Evolutionary conservation across 2,329 filamentous ascomycete species (phyloP), one percentile per base, ranked within the genome.

Genomic region (Trichoderma atrobrunneum): DNA sequence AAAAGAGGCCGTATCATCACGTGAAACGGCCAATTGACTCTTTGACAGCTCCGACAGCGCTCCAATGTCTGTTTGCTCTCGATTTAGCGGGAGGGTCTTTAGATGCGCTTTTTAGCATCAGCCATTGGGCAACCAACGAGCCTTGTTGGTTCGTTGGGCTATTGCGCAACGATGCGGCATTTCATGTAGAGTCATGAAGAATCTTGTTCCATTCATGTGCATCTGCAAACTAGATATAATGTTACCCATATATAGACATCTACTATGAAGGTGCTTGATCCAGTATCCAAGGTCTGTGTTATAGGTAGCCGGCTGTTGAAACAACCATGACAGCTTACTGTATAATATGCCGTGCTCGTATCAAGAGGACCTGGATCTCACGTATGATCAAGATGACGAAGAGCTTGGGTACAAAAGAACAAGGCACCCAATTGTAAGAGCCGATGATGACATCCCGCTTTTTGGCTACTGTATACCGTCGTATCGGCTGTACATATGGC

Each of bases 41-140:
- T 43, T 65, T 65, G 62, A 65, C 62, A 54, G 48, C 30, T 54
- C 48, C 62, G 62, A 54, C 62, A 65, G 54, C 57, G 57, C 57
- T 60, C 24, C 18, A 12, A 0, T 3, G 48, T 54, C 24, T 54
- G 57, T 12, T 60, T 36, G 34, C 34, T 16, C 28, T 59, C 18
- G 10, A 59, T 7, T 28, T 32, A n/a, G 16, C 5, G 18, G 18
- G 18, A 14, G 18, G 3, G 57, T 16, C 24, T 56, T 51, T 21
- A 0, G n/a, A 51, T 51, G 43, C 43, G 43, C n/a, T 51, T 51
- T 51, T 51, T 7, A 54, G 48, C 48, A 54, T 54, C 21, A 24
- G 48, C 48, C 10, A 24, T 54, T 54, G 48, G 48, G 48, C 48
- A 14, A 3, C 48, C 2, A 54, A 54, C 48, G n/a, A 54, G 48